phyloP scores from a whole-genome alignment of 495 filamentous ascomycete species.

The Penicillium samsonianum region DNA sequence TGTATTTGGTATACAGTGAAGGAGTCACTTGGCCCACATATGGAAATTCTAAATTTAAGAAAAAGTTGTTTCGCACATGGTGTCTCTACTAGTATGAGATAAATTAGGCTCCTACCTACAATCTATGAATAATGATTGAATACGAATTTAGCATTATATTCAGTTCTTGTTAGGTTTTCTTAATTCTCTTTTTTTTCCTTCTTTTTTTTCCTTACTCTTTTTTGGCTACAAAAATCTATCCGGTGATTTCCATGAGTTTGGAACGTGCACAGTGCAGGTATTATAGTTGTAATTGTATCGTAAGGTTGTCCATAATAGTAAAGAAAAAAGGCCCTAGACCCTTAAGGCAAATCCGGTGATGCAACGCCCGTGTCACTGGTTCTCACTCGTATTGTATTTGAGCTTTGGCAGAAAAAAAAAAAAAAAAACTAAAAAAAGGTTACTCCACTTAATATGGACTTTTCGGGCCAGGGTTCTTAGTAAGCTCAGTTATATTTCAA shows the following conservation, averaged over 20 bases:
- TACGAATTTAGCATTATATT: not conserved
- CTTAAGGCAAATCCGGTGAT: conserved; percentile 22
- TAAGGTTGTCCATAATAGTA: conserved; percentile 16
- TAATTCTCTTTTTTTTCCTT: not conserved
- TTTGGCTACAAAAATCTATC: not conserved
- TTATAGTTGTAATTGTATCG: conserved; percentile 14
- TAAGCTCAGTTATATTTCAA: not conserved
- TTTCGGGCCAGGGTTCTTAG: conserved; percentile 17
- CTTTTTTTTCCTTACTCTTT: not conserved
- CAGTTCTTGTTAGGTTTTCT: not conserved
- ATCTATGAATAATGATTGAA: not conserved
- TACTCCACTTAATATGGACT: too few species aligned
- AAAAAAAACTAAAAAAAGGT: conserved; percentile 28
- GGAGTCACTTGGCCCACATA: conserved; percentile 4
- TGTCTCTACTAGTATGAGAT: not conserved
- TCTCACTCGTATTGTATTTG: not conserved
- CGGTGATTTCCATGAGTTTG: not conserved
- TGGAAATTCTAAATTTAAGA: conserved; percentile 13
- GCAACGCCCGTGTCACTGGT: conserved; percentile 33
- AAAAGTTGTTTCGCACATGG: not conserved
- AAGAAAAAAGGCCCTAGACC: conserved; percentile 19
- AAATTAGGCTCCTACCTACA: not conserved
- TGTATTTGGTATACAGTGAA: conserved; percentile 10
- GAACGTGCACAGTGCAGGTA: not conserved
- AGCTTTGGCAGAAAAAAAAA: conserved; percentile 10